Evolutionary conservation across 306 rosid genomes (phyloP), one percentile per base, ranked within the genome.

Genomic region (Elaeagnus macrophylla): DNA sequence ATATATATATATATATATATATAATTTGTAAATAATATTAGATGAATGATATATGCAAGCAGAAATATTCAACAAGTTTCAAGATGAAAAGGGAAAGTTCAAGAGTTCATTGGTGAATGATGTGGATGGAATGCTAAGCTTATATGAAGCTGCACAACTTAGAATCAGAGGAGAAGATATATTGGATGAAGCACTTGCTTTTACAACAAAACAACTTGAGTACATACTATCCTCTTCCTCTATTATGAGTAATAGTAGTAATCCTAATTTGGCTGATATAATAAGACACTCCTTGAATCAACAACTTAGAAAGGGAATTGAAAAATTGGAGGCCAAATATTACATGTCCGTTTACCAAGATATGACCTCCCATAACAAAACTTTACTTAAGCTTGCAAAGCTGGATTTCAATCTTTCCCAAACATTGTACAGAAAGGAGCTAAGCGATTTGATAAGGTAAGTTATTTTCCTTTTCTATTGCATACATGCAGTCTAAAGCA

Each of bases 401-500:
- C 0, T 75, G 7, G 80, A 81, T 55, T 81, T 76, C 65, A 79
- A 76, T 42, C 14, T 51, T 9, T 37, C 79, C 4, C 85, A 83
- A 6, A 54, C 60, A 16, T 12, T 74, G 3, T 79, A 79, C 48
- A 66, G 55, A 11, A 39, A 69, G 49, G 86, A 83, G 62, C 20
- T 69, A 12, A 56, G 73, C 38, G 75, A 62, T 53, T 66, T 17
- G 70, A 25, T 40, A 45, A 74, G 68, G 62, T 50, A 65, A n/a
- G n/a, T n/a, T n/a, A n/a, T n/a, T n/a, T n/a, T n/a, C n/a, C n/a
- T n/a, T n/a, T n/a, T n/a, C n/a, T n/a, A n/a, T n/a, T n/a, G n/a
- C n/a, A n/a, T n/a, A n/a, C n/a, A n/a, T n/a, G n/a, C n/a, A n/a
- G n/a, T n/a, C n/a, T n/a, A n/a, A n/a, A n/a, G n/a, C n/a, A n/a